Conservation (phyloP, 768 basidiomycete genomes). For the Leccinum ochraceum region DNA sequence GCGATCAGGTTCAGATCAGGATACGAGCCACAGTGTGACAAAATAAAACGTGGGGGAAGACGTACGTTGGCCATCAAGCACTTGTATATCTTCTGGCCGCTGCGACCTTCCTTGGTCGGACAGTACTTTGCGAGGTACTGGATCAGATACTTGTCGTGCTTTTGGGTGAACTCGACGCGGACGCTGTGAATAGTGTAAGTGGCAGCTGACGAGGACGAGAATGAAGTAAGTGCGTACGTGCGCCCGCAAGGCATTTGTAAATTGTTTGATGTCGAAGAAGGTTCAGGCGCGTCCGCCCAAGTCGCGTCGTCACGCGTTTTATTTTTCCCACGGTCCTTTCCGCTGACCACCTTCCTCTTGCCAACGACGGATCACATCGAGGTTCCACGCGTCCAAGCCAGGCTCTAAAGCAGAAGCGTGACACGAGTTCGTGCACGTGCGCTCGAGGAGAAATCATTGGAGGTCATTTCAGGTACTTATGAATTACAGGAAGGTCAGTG, state of each 20-base stretch:
- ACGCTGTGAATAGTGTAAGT: slow-evolving; percentile 10
- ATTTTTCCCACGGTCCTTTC: not conserved
- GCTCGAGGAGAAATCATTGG: too few species aligned
- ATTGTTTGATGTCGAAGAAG: not conserved
- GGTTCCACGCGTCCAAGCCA: too few species aligned
- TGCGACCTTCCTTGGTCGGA: slow-evolving; percentile 42
- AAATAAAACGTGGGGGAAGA: slow-evolving; percentile 1
- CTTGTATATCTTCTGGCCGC: slow-evolving; percentile 47
- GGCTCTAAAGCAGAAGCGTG: too few species aligned
- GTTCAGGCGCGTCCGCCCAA: not conserved
- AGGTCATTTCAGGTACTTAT: too few species aligned
- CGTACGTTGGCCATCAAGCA: slow-evolving; percentile 48
- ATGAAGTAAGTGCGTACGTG: slow-evolving; percentile 1
- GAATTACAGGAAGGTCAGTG: too few species aligned
- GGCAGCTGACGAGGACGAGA: not conserved
- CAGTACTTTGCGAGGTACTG: slow-evolving; percentile 53
- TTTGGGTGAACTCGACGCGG: slow-evolving; percentile 34
- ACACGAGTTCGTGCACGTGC: too few species aligned
- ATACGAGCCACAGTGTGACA: not conserved
- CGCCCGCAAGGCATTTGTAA: slow-evolving; percentile 3
- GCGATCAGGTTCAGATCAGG: not conserved
- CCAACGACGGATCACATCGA: not conserved
- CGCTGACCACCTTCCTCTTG: too few species aligned
- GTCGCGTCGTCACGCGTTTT: not conserved
- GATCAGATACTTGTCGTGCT: slow-evolving; percentile 45